A percentile compares a stretch with the other conserved stretches of the same genome.
phyloP scores from a whole-genome alignment of 75 land plant genomes.

The Selaginella moellendorffii region DNA sequence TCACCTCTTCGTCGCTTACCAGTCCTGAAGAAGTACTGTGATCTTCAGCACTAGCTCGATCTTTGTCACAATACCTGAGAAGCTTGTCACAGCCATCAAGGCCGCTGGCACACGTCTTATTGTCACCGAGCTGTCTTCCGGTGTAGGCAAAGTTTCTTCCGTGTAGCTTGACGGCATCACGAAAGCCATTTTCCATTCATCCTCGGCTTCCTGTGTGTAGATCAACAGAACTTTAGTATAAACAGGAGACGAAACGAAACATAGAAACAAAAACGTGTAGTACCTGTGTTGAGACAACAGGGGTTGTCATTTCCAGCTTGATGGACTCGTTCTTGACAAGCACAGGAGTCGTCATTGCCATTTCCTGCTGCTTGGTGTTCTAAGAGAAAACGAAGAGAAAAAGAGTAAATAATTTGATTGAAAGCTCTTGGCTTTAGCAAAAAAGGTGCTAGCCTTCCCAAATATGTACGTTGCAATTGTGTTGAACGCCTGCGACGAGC shows the following conservation, averaged over 20 bases:
- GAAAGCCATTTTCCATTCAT: conserved; percentile 81
- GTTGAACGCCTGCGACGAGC: conserved; percentile 78
- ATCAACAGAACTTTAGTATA: not conserved
- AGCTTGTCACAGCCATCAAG: conserved; percentile 53
- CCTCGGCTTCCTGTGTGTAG: conserved; percentile 30
- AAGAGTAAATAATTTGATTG: not conserved
- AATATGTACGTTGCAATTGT: conserved; percentile 74
- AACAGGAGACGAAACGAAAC: conserved; percentile 4
- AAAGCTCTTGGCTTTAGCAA: not conserved
- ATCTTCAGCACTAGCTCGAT: too few species aligned
- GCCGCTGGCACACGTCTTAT: conserved; percentile 54
- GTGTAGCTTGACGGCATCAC: conserved; percentile 84
- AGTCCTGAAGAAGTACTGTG: conserved; percentile 55
- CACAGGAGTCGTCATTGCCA: conserved; percentile 96
- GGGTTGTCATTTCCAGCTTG: conserved; percentile 97
- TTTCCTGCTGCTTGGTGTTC: conserved; percentile 45
- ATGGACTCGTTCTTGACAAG: conserved; percentile 39
- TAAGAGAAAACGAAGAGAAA: conserved; percentile 13
- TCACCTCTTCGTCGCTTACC: conserved; percentile 72
- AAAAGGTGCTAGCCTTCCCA: conserved; percentile 59
- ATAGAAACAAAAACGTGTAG: not conserved
- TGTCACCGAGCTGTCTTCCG: conserved; percentile 47
- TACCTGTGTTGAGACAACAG: conserved; percentile 65
- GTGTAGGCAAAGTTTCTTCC: conserved; percentile 51
- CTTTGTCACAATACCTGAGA: too few species aligned